A percentile compares a stretch with the other conserved stretches of the same genome.
Conservation (phyloP, 345 rosid genomes). For the Nephelium lappaceum region DNA sequence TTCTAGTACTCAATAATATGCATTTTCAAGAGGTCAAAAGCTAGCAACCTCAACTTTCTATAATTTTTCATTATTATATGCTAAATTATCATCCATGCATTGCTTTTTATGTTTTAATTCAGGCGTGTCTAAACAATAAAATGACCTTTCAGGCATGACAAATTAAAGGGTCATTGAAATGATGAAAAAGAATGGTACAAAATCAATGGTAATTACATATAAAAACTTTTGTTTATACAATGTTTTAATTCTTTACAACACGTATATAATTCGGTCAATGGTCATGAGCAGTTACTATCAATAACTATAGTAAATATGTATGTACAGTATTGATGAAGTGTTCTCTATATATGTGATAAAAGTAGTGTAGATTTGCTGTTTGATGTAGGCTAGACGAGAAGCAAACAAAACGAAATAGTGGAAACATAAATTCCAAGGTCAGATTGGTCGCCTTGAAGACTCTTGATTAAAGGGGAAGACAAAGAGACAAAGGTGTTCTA, state of each 20-base stretch:
- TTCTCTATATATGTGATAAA: background rate
- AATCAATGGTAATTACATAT: too few relatives aligned
- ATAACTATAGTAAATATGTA: too few relatives aligned
- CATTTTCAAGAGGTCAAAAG: slow-evolving; percentile 33
- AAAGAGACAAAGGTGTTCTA: slow-evolving; percentile 37
- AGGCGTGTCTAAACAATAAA: background rate
- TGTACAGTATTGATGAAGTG: background rate
- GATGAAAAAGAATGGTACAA: background rate
- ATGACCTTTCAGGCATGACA: background rate
- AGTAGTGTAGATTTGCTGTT: background rate
- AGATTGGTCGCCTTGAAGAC: slow-evolving; percentile 21
- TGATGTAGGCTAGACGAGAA: background rate
- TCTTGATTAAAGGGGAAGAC: slow-evolving; percentile 36
- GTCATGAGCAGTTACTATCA: background rate
- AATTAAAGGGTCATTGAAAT: background rate
- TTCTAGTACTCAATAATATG: background rate
- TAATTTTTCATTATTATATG: background rate
- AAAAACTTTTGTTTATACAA: too few relatives aligned
- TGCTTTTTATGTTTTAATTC: background rate
- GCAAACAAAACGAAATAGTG: slow-evolving; percentile 13
- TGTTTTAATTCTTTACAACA: too few relatives aligned
- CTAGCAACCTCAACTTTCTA: slow-evolving; percentile 8
- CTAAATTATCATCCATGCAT: background rate
- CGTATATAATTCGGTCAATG: background rate
- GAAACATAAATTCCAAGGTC: slow-evolving; percentile 26